Percentiles rank a stretch among this genome's conserved stretches.
Conservation (phyloP, 1,139 yeast species). For the Candida glucosophila region DNA sequence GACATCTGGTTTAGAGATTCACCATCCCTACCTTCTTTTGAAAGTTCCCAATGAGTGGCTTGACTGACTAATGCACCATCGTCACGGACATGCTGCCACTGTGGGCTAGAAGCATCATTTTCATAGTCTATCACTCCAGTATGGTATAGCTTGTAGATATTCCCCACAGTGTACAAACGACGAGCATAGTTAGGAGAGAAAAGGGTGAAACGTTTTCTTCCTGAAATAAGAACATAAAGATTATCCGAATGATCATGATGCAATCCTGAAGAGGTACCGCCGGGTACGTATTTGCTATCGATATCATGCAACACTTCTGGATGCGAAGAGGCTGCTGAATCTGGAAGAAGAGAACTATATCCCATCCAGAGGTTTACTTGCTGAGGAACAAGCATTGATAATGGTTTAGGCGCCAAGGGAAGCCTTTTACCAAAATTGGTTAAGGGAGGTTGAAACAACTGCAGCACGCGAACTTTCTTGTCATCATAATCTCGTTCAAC, state of each 20-base stretch:
- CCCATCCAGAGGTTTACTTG: constrained; percentile 76
- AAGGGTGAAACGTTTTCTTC: constrained; percentile 58
- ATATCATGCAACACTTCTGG: constrained; percentile 3
- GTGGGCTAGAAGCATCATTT: constrained; percentile 42
- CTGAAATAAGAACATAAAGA: constrained; percentile 50
- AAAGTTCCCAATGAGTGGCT: constrained; percentile 29
- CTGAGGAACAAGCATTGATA: constrained; percentile 46
- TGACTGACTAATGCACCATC: constrained; percentile 55
- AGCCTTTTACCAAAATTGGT: constrained; percentile 31
- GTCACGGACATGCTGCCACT: constrained; percentile 49
- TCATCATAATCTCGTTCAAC: no score
- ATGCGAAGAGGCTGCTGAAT: constrained; percentile 1
- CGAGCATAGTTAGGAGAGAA: constrained; percentile 55
- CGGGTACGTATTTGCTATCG: constrained; percentile 42
- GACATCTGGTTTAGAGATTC: constrained; percentile 5
- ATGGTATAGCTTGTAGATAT: constrained; percentile 36
- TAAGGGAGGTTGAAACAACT: constrained; percentile 56
- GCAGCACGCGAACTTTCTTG: constrained; percentile 19
- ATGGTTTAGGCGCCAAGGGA: constrained; percentile 34
- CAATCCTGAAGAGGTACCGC: constrained; percentile 62
- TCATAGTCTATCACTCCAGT: constrained; percentile 62
- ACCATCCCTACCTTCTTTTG: constrained; percentile 6
- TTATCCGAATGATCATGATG: constrained; percentile 81
- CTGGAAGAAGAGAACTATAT: constrained; percentile 1
- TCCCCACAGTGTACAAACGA: constrained; percentile 53